Conservation (phyloP, 129 eudicot species). For the Solidago caesia region DNA sequence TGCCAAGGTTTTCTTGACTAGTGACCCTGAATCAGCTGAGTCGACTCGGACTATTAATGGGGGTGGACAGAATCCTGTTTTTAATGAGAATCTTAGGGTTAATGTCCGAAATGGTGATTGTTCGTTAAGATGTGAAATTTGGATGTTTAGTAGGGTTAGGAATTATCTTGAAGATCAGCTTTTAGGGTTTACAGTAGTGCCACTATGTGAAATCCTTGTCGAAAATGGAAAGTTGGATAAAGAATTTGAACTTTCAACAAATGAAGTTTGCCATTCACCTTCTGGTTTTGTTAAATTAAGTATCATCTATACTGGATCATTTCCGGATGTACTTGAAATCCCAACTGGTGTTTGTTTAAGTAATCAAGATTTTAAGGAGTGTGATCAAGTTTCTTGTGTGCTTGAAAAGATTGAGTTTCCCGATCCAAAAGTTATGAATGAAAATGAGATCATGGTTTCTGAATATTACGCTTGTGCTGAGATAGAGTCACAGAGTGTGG, state of each 20-base stretch:
- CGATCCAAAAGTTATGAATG: conserved; percentile 41
- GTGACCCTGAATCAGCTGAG: conserved; percentile 36
- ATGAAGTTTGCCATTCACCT: conserved; percentile 42
- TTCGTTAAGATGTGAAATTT: conserved; percentile 44
- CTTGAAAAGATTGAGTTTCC: conserved; percentile 47
- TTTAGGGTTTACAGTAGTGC: conserved; percentile 45
- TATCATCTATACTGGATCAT: conserved; percentile 38
- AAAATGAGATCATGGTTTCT: conserved; percentile 44
- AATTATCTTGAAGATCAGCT: conserved; percentile 57
- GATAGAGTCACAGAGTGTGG: conserved; percentile 14
- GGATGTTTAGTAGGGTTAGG: conserved; percentile 52
- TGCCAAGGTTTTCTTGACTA: conserved; percentile 45
- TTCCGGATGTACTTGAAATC: conserved; percentile 39
- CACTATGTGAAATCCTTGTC: conserved; percentile 33
- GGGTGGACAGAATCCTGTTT: conserved; percentile 51
- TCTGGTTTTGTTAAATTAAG: conserved; percentile 45
- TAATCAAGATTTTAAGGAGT: conserved; percentile 25
- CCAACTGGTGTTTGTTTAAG: conserved; percentile 8
- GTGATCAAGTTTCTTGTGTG: conserved; percentile 24
- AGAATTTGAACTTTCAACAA: conserved; percentile 38
- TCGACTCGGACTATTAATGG: conserved; percentile 43
- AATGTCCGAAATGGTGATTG: conserved; percentile 36
- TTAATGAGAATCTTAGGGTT: conserved; percentile 38
- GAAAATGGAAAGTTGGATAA: conserved; percentile 38
- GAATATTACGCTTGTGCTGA: conserved; percentile 33